Evolutionary conservation across 768 basidiomycete genomes (phyloP).

Genomic region (Suillus clintonianus): DNA sequence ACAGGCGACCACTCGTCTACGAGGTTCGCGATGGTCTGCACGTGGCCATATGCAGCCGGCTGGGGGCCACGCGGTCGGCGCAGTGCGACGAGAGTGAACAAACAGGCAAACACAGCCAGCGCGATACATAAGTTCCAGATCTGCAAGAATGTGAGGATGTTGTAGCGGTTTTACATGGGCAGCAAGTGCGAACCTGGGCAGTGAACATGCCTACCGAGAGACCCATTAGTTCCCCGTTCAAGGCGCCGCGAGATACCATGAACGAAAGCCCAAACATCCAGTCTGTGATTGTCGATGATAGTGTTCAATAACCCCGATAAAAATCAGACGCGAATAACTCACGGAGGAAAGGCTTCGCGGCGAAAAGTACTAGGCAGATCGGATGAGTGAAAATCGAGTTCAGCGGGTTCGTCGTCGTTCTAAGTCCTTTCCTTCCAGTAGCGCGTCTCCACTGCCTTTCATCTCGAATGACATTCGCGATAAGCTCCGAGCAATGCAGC

Average conservation of each 20-base stretch:
- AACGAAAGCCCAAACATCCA: conserved; percentile 36
- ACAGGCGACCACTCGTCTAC: conserved; percentile 21
- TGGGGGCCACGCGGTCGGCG: conserved; percentile 8
- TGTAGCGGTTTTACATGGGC: neutral
- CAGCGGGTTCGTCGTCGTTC: conserved; percentile 20
- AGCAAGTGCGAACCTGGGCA: conserved; percentile 18
- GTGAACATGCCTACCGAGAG: conserved; percentile 27
- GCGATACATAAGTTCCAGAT: conserved; percentile 27
- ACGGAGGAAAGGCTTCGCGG: conserved; percentile 28
- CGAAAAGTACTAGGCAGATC: conserved; percentile 16
- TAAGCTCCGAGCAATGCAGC: conserved; percentile 29
- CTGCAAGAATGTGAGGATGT: conserved; percentile 4
- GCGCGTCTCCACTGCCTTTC: no score
- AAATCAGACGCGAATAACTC: conserved; percentile 3
- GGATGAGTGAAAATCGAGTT: conserved; percentile 21
- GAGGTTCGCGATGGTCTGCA: conserved; percentile 18
- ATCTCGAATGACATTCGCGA: conserved; percentile 29
- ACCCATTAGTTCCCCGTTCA: conserved; percentile 8
- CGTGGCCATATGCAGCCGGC: conserved; percentile 19
- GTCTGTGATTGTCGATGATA: conserved; percentile 12
- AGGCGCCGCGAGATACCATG: conserved; percentile 15
- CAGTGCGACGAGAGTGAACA: conserved; percentile 11
- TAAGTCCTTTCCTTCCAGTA: conserved; percentile 26
- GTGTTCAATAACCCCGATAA: neutral
- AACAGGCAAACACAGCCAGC: conserved; percentile 23